Percentiles rank a stretch among this genome's conserved stretches.
Evolutionary conservation across 805 yeast genomes (phyloP).

Genomic region (Naumovozyma baii): DNA sequence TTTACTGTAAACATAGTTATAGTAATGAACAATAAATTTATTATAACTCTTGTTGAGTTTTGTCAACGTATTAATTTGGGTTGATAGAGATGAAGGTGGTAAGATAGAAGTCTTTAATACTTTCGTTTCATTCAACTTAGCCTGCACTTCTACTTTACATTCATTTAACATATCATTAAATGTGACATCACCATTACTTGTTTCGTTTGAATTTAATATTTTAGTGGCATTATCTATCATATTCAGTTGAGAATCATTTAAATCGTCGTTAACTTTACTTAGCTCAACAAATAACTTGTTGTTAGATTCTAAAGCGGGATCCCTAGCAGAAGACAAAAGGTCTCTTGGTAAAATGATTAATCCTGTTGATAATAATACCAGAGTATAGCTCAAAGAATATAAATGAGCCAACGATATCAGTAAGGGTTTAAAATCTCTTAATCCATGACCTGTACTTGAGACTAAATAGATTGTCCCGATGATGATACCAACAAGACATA

Average conservation of each 20-base stretch:
- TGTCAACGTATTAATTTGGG: slow-evolving; percentile 7
- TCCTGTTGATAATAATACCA: slow-evolving; percentile 23
- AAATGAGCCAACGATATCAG: slow-evolving; percentile 26
- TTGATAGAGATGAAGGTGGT: slow-evolving; percentile 1
- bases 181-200: slow-evolving; percentile 14
- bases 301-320: slow-evolving; percentile 10
- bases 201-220: slow-evolving; percentile 15
- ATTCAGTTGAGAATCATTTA: slow-evolving; percentile 23
- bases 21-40: slow-evolving; percentile 23
- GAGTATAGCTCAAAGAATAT: slow-evolving; percentile 25
- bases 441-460: slow-evolving; percentile 17
- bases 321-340: slow-evolving; percentile 9
- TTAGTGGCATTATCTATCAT: slow-evolving; percentile 20
- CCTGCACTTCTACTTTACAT: slow-evolving; percentile 24
- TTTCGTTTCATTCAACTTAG: slow-evolving; percentile 12
- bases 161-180: slow-evolving; percentile 18
- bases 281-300: slow-evolving; percentile 22
- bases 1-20: slow-evolving; percentile 21
- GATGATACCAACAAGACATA: slow-evolving; percentile 16
- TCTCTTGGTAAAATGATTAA: slow-evolving; percentile 22
- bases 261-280: slow-evolving; percentile 26
- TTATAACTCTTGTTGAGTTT: slow-evolving; percentile 23
- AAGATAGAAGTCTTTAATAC: slow-evolving; percentile 6
- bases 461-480: slow-evolving; percentile 21
- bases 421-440: slow-evolving; percentile 22